These are phyloP conservation scores for Neonectria hederae DNA, from an alignment of 2,329 filamentous ascomycete species.

Conservation along the genomic window DNA sequence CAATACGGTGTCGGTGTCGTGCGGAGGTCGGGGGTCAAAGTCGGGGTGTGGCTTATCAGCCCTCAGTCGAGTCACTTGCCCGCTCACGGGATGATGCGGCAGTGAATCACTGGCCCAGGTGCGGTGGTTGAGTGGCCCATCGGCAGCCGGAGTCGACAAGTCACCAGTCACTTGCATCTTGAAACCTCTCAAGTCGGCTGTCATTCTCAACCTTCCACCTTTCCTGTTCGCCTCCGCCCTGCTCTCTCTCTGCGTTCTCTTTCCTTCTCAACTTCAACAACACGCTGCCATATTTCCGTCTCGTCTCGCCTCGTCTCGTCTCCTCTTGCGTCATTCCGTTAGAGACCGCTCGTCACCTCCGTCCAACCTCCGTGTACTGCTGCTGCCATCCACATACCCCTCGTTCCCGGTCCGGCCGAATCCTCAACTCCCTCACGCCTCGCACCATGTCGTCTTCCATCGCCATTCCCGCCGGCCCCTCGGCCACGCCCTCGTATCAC, in stretches of 20 bases:
- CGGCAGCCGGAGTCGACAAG: conserved; percentile 35
- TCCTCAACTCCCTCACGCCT: conserved; percentile 14
- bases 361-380: conserved; percentile 11
- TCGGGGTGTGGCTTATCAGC: conserved; percentile 40
- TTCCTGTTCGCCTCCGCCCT: background rate
- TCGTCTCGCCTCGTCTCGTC: background rate
- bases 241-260: background rate
- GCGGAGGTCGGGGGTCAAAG: background rate
- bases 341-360: conserved; percentile 19
- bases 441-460: conserved; percentile 72
- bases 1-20: background rate
- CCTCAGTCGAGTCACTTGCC: conserved; percentile 36
- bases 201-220: conserved; percentile 19
- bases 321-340: conserved; percentile 36
- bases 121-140: conserved; percentile 2
- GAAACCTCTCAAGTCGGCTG: conserved; percentile 34
- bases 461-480: conserved; percentile 65
- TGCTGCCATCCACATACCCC: conserved; percentile 31
- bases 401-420: conserved; percentile 27
- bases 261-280: background rate
- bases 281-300: background rate
- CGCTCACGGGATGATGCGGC: conserved; percentile 45
- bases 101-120: conserved; percentile 41
- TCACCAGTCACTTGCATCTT: conserved; percentile 37
- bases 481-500: conserved; percentile 48